Base-by-base conservation (phyloP, 225 moss, liverwort and hornwort genomes). In the Marchantia polymorpha region DNA sequence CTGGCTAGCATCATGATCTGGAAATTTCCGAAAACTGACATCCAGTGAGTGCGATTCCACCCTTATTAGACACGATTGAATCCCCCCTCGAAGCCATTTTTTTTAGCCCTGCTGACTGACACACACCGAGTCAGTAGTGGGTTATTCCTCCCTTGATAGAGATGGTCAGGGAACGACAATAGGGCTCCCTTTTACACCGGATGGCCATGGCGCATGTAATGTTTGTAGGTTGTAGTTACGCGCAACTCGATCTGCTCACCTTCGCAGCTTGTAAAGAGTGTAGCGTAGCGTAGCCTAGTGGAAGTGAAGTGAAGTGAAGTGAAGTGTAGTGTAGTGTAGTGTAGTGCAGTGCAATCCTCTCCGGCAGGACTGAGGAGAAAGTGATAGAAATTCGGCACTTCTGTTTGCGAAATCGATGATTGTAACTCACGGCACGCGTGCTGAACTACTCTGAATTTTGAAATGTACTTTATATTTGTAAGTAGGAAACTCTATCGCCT, bases 1-100 rank as follows among this genome's bases (percentile, higher is more conserved):
- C 59, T 75, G 75, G 75, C 22, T 75, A 75, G 75, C 59, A 75
- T 59, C 30, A 59, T 75, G 75, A 75, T 75, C 75, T 75, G 75
- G 75, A 59, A 53, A 64, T 19, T 46, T 75, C 26, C 25, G 10
- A 31, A 20, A 75, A 56, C 51, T 75, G 19, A 59, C 31, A 75
- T 75, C 75, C 75, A 75, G 75, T 58, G 75, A 75, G 59, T 75
- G 75, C 75, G 53, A 75, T 11, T 59, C 39, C 75, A 75, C 75
- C 75, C 75, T 59, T 75, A 75, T 75, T 46, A 58, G 30, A 31
- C 39, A 75, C 16, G 59, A 75, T 75, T 58, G 59, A 59, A 75
- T 39, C 53, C 19, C 10, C 26, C 47, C 16, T 69, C 69, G 46
- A 47, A 46, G 10, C 13, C 52, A 73, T 25, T 75, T 31, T 16